Conservation (phyloP, 352 stramenopile species). For the Sclerospora graminicola region DNA sequence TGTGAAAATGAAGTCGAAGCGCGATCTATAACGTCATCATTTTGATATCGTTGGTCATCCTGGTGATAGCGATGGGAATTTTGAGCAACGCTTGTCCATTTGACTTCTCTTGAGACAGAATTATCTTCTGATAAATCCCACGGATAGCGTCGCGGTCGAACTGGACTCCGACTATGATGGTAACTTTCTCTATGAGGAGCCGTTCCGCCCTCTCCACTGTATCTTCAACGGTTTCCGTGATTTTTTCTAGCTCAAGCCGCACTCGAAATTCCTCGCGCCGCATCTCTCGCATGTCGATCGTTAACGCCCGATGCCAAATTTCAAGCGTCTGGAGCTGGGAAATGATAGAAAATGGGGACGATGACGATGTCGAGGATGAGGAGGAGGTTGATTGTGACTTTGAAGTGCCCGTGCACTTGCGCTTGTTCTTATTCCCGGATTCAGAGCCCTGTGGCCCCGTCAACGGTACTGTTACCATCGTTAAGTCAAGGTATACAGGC, state of each 20-base stretch:
- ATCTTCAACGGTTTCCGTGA: constrained; percentile 24
- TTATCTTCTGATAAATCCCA: no score
- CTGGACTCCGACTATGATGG: constrained; percentile 26
- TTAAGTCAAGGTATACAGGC: no score
- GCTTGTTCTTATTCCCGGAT: constrained; percentile 17
- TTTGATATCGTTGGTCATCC: no score
- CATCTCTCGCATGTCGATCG: constrained; percentile 22
- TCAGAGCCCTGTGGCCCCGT: no score
- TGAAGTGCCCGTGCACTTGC: constrained; percentile 18
- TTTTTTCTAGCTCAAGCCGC: constrained; percentile 30
- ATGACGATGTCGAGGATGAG: neutral
- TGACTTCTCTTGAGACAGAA: no score
- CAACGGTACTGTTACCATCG: constrained; percentile 28
- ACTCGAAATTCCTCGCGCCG: constrained; percentile 23
- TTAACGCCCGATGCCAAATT: constrained; percentile 24
- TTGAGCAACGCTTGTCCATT: no score
- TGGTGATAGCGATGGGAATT: no score
- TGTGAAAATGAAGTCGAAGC: no score
- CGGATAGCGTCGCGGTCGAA: constrained; percentile 3
- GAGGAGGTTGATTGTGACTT: constrained; percentile 1
- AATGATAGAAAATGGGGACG: neutral
- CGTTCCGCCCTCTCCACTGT: constrained; percentile 25
- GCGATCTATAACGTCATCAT: no score
- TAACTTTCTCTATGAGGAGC: constrained; percentile 5
- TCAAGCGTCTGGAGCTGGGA: constrained; percentile 20